These are phyloP conservation scores for Aureobasidium uvarum DNA, from an alignment of 2,329 filamentous ascomycete species.

Conservation along the genomic window DNA sequence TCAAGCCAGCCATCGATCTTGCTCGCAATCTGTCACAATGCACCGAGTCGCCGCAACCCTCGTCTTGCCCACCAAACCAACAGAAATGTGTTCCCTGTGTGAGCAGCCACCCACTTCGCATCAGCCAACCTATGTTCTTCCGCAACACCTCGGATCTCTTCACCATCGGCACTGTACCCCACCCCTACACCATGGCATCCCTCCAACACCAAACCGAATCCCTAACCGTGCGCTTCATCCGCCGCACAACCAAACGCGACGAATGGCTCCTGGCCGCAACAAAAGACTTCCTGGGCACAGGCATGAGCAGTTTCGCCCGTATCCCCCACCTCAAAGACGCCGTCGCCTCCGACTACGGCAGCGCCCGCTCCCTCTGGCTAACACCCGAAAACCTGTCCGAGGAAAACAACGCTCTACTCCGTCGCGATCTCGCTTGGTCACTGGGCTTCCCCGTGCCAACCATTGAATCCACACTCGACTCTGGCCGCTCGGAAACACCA, in stretches of 20 bases:
- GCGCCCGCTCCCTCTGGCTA: conserved; percentile 72
- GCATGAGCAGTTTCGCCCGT: conserved; percentile 62
- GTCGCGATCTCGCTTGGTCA: conserved; percentile 69
- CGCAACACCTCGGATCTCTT: conserved; percentile 70
- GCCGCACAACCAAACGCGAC: conserved; percentile 67
- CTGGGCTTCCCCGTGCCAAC: conserved; percentile 81
- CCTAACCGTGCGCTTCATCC: conserved; percentile 46
- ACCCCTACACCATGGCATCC: conserved; percentile 79
- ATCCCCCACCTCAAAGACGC: conserved; percentile 76
- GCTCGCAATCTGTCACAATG: conserved; percentile 75
- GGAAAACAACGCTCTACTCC: conserved; percentile 29
- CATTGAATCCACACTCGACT: conserved; percentile 45
- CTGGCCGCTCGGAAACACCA: conserved; percentile 57
- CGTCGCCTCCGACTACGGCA: conserved; percentile 66
- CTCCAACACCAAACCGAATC: conserved; percentile 55
- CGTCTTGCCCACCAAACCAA: conserved; percentile 80
- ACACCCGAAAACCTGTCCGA: conserved; percentile 57
- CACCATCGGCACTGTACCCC: conserved; percentile 83
- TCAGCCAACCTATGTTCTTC: conserved; percentile 66
- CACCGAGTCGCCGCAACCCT: conserved; percentile 66
- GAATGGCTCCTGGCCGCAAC: conserved; percentile 74
- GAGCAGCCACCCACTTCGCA: conserved; percentile 60
- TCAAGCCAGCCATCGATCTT: conserved; percentile 67
- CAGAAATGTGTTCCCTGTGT: conserved; percentile 73
- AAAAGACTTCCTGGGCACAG: conserved; percentile 63